Conservation (phyloP, 306 rosid genomes). For the Prunus persica region Prunus_persica_NCBIv2 NC_034013.1:15216501-15217000, state of each 20-base stretch:
- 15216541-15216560: slow-evolving; percentile 32
- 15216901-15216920: slow-evolving; percentile 73
- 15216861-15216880: slow-evolving; percentile 79
- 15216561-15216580: slow-evolving; percentile 40
- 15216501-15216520: slow-evolving; percentile 44
- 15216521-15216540: slow-evolving; percentile 56
- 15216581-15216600: slow-evolving; percentile 83
- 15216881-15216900: slow-evolving; percentile 80
- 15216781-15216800: slow-evolving; percentile 97
- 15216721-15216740: slow-evolving; percentile 39
- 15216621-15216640: slow-evolving; percentile 25
- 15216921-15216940: slow-evolving; percentile 82
- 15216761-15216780: slow-evolving; percentile 94
- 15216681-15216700: slow-evolving; percentile 57
- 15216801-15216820: slow-evolving; percentile 90
- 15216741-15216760: slow-evolving; percentile 60
- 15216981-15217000: slow-evolving; percentile 70
- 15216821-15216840: slow-evolving; percentile 85
- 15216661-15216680: slow-evolving; percentile 37
- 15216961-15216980: slow-evolving; percentile 61
- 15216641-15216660: slow-evolving; percentile 29
- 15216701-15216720: slow-evolving; percentile 60
- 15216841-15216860: slow-evolving; percentile 46
- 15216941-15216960: slow-evolving; percentile 81
- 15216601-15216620: slow-evolving; percentile 74